phyloP scores from a whole-genome alignment of 2,329 filamentous ascomycete genomes.

The Xylariaceae sp. region DNA sequence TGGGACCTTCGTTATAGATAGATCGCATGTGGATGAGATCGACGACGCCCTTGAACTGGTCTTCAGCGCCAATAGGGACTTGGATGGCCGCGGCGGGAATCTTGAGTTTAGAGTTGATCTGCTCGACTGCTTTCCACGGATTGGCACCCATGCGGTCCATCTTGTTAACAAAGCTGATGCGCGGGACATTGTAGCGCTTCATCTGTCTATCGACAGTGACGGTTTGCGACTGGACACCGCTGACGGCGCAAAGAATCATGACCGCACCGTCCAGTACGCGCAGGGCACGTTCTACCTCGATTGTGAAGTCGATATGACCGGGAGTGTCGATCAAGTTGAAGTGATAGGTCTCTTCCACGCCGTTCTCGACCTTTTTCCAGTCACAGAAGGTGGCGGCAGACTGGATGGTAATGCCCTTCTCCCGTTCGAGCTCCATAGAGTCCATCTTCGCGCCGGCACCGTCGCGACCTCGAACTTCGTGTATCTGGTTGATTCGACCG shows the following conservation, averaged over 20 bases:
- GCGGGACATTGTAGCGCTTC: constrained; percentile 94
- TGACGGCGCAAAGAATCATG: constrained; percentile 97
- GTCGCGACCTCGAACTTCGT: constrained; percentile 94
- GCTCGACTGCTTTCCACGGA: constrained; percentile 93
- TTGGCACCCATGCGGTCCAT: constrained; percentile 99
- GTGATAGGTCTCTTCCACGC: constrained; percentile 86
- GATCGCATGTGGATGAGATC: constrained; percentile 90
- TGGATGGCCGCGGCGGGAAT: constrained; percentile 90
- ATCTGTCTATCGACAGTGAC: constrained; percentile 98
- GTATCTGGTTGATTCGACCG: constrained; percentile 91
- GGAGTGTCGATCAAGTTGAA: constrained; percentile 98
- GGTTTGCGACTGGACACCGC: constrained; percentile 94
- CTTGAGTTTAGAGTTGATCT: constrained; percentile 95
- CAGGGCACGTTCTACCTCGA: constrained; percentile 93
- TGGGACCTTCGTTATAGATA: constrained; percentile 82
- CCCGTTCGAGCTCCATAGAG: constrained; percentile 96
- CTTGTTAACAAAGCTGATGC: constrained; percentile 97
- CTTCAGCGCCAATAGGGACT: constrained; percentile 87
- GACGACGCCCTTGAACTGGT: constrained; percentile 86
- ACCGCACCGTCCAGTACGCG: constrained; percentile 93
- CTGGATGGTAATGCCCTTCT: constrained; percentile 98
- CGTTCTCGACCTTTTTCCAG: constrained; percentile 83
- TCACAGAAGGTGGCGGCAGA: constrained; percentile 97
- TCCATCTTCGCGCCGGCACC: constrained; percentile 98
- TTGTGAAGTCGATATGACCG: constrained; percentile 98